Evolutionary conservation across 225 moss, liverwort and hornwort species (phyloP), one percentile per base, ranked within the genome.

Genomic region (Bryum argenteum): DNA sequence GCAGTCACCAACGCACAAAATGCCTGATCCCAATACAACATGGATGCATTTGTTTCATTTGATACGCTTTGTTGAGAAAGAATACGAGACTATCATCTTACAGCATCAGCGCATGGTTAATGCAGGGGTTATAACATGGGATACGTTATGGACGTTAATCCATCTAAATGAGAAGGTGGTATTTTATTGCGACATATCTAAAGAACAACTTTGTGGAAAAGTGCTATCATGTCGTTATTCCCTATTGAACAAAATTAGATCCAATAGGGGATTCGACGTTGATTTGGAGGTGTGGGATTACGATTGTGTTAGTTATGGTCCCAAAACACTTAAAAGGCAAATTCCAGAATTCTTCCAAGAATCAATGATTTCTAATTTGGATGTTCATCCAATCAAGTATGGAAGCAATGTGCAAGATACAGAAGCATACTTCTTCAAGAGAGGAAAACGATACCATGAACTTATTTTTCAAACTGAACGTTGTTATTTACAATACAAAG

Each of bases 191-290:
- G 42, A 41, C 8, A 1, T 68, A 22, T 54, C 68, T 2, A 22
- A 68, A 3, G 68, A 68, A 41, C 55, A 68, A 53, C 42, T 68
- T 9, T 68, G 68, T 42, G 68, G 68, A 1, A 68, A 56, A 23
- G 41, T 68, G 1, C 0, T 53, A 16, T 55, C 68, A 22, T 54
- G 40, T 1, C 22, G 23, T 5, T 55, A 67, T 3, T 0, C 4
- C 4, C n/a, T n/a, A n/a, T n/a, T n/a, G n/a, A n/a, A n/a, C n/a
- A n/a, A n/a, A n/a, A n/a, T n/a, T n/a, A n/a, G n/a, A n/a, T n/a
- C n/a, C n/a, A n/a, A n/a, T n/a, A n/a, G n/a, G n/a, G n/a, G n/a
- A n/a, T n/a, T n/a, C 21, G 22, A 16, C 2, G 5, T 68, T 55
- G 23, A 39, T 1, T 10, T 68, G 23, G 55, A 68, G 5, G 12